Evolutionary conservation across 768 basidiomycete species (phyloP), one percentile per base, ranked within the genome.

Genomic region (Leccinum pellstonianum): DNA sequence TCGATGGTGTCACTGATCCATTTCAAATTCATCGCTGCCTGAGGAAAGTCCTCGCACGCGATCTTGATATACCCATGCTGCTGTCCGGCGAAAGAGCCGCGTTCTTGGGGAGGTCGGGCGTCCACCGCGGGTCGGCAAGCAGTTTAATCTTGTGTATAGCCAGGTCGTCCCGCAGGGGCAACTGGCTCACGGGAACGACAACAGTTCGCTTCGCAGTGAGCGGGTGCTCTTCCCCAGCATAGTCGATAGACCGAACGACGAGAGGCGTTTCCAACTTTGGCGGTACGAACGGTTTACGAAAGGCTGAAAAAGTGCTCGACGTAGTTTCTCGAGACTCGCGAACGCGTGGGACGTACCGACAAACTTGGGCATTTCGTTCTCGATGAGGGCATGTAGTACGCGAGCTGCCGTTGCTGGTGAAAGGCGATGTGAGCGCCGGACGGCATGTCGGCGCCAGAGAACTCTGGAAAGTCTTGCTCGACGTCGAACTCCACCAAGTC

Each of bases 1-100:
- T 95, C 90, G 56, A 99, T 73, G 17, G 85, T 81, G 70, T 98
- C 95, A 64, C 89, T 90, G 41, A 90, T 92, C 90, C 93, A 96
- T 74, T 95, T 96, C 67, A 96, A 78, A 74, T 99, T 99, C 90
- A 91, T 88, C 27, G 85, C 80, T 2, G 87, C 83, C 64, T 84
- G 80, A 8, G 87, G 86, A 74, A 93, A 96, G 73, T 90, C 85
- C 67, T 98, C 95, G 70, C 91, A 93, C 1, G 90, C 83, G 61
- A 98, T 90, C 77, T 95, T 95, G 74, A 99, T 79, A 75, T 84
- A 95, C 5, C 95, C 95, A 58, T 92, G 83, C 71, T 78, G 78
- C 47, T 81, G 52, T 77, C 78, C 43, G 59, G 54, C 25, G 86
- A 73, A 15, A 70, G 55, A 2, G 93, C 92, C 35, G 86, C 81